Conservation (phyloP, 345 rosid genomes). For the Salix brachista region DNA sequence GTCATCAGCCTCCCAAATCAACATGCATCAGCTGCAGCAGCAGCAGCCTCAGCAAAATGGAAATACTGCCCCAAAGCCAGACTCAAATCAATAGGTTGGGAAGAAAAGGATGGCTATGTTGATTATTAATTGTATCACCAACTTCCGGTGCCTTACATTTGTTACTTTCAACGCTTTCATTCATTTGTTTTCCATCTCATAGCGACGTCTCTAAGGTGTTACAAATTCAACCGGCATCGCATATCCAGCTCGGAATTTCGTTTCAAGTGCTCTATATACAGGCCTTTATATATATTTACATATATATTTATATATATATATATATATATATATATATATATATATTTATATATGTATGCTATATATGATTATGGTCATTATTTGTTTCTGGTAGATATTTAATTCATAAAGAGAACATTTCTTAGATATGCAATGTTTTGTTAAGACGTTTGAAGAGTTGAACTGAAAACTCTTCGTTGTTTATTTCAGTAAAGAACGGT, state of each 20-base stretch:
- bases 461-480: conserved; percentile 22
- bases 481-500: conserved; percentile 5
- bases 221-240: conserved; percentile 14
- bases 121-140: not conserved
- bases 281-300: conserved; percentile 10
- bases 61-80: conserved; percentile 42
- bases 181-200: conserved; percentile 36
- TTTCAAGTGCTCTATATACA: conserved; percentile 20
- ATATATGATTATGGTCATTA: conserved; percentile 9
- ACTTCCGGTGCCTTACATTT: conserved; percentile 8
- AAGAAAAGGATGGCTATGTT: conserved; percentile 1
- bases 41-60: conserved; percentile 43
- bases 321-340: no score
- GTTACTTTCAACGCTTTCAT: conserved; percentile 24
- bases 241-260: conserved; percentile 22
- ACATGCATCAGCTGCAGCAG: conserved; percentile 22
- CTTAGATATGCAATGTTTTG: conserved; percentile 20
- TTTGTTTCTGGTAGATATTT: conserved; percentile 23
- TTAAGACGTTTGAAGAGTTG: conserved; percentile 17
- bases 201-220: conserved; percentile 5
- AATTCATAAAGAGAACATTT: conserved; percentile 24
- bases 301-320: no score
- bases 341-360: not conserved
- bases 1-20: conserved; percentile 3
- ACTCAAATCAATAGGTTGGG: conserved; percentile 46